These are phyloP conservation scores for Lachnellula occidentalis DNA, from an alignment of 2,329 filamentous ascomycete species.

Conservation along the genomic window DNA sequence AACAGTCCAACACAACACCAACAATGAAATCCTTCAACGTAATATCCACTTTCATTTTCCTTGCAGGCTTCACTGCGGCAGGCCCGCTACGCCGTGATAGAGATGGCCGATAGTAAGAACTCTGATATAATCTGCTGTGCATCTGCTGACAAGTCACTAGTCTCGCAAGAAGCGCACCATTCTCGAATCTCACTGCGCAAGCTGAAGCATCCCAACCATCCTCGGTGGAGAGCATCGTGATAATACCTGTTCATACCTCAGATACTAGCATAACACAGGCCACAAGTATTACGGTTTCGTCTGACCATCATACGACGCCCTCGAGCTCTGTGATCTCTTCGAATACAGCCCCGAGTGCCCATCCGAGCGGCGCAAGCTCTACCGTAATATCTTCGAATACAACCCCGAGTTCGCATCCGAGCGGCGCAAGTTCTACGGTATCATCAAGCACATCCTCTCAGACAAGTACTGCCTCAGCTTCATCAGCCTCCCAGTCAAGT, in stretches of 20 bases:
- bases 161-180: not conserved
- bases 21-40: slow-evolving; percentile 17
- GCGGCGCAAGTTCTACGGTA: too few species aligned
- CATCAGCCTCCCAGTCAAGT: not conserved
- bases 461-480: too few species aligned
- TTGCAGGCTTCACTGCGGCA: slow-evolving; percentile 16
- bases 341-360: not conserved
- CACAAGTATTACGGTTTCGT: not conserved
- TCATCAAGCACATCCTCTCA: too few species aligned
- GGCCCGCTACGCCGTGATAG: slow-evolving; percentile 19
- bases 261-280: not conserved
- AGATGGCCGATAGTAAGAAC: slow-evolving; percentile 14
- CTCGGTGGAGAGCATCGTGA: not conserved
- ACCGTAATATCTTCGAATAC: not conserved
- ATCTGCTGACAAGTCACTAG: slow-evolving; percentile 4
- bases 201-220: not conserved
- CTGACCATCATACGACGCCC: not conserved
- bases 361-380: not conserved
- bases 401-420: not conserved
- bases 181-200: not conserved
- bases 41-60: slow-evolving; percentile 9
- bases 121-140: not conserved
- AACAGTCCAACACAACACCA: not conserved
- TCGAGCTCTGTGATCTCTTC: not conserved
- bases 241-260: not conserved